These are phyloP conservation scores for Celoporthe dispersa DNA, from an alignment of 2,329 filamentous ascomycete genomes.

Conservation along the genomic window DNA sequence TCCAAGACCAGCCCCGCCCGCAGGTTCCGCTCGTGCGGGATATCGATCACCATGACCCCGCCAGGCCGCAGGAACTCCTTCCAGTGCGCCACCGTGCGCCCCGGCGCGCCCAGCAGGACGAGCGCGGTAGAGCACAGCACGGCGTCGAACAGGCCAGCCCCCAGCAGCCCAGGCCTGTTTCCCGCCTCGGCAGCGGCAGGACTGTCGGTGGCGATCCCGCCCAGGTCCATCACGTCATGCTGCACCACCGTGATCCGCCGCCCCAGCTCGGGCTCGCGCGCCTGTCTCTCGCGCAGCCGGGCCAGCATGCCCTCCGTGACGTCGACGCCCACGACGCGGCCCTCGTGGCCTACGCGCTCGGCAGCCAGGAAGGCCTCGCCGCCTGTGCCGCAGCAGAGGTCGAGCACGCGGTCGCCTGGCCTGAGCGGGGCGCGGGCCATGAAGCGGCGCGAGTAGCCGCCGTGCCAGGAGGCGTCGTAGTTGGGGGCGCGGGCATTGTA, in stretches of 20 bases:
- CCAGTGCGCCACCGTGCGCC: conserved; percentile 37
- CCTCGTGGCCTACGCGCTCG: conserved; percentile 34
- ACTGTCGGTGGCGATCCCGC: background rate
- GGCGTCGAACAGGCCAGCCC: conserved; percentile 37
- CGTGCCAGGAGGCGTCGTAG: conserved; percentile 43
- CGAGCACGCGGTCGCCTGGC: conserved; percentile 37
- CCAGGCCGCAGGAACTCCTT: conserved; percentile 35
- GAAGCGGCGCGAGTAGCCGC: conserved; percentile 39
- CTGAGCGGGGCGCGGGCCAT: conserved; percentile 35
- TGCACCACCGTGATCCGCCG: conserved; percentile 34
- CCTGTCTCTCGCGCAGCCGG: conserved; percentile 34
- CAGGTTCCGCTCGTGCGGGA: conserved; percentile 40
- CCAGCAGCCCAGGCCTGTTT: conserved; percentile 18
- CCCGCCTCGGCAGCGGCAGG: background rate
- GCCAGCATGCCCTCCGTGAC: conserved; percentile 40
- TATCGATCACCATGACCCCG: conserved; percentile 39
- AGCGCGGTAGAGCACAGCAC: conserved; percentile 43
- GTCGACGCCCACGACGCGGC: conserved; percentile 40
- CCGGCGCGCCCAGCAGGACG: conserved; percentile 38
- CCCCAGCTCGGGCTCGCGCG: conserved; percentile 28
- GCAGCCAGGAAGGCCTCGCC: conserved; percentile 40
- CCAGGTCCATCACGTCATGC: conserved; percentile 38
- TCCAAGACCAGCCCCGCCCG: conserved; percentile 36
- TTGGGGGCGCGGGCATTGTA: conserved; percentile 38
- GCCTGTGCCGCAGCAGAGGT: conserved; percentile 43